Evolutionary conservation across 1,284 basidiomycete genomes (phyloP).

Genomic region (Macrocystidia cucumis): DNA sequence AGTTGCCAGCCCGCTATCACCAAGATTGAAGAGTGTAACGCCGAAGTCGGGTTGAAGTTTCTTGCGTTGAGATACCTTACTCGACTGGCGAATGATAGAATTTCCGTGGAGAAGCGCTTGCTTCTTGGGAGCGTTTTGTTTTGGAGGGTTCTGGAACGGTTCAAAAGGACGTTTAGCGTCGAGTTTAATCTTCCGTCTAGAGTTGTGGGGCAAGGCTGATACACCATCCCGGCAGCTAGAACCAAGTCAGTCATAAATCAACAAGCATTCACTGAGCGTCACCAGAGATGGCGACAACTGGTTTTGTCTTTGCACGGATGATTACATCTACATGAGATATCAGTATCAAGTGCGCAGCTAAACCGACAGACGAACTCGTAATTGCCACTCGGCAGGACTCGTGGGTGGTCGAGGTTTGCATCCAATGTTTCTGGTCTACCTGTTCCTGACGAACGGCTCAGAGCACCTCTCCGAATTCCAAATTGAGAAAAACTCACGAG

Average conservation of each 20-base stretch:
- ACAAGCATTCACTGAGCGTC: too few relatives aligned
- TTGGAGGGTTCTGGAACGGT: constrained; percentile 37
- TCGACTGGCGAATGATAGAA: constrained; percentile 45
- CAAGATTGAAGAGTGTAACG: constrained; percentile 42
- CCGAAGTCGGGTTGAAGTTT: constrained; percentile 39
- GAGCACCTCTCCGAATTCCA: too few relatives aligned
- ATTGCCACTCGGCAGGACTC: constrained; percentile 23
- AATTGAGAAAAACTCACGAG: constrained; percentile 2
- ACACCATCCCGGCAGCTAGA: constrained; percentile 67
- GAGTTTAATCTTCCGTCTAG: constrained; percentile 13
- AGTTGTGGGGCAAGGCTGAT: constrained; percentile 15
- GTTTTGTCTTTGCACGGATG: constrained; percentile 75
- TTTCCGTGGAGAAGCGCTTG: constrained; percentile 31
- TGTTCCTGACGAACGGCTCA: too few relatives aligned
- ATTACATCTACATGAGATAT: constrained; percentile 47
- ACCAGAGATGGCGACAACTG: constrained; percentile 72
- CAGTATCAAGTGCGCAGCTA: constrained; percentile 1
- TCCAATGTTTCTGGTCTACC: too few relatives aligned
- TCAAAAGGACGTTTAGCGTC: constrained; percentile 24
- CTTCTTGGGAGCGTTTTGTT: constrained; percentile 31
- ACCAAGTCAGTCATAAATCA: constrained; percentile 3
- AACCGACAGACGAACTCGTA: constrained; percentile 28
- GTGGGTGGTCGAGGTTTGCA: too few relatives aligned
- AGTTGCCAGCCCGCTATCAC: constrained; percentile 15
- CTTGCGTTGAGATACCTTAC: constrained; percentile 20